phyloP scores from a whole-genome alignment of 805 yeast species.

The Candida broadrunensis region DNA sequence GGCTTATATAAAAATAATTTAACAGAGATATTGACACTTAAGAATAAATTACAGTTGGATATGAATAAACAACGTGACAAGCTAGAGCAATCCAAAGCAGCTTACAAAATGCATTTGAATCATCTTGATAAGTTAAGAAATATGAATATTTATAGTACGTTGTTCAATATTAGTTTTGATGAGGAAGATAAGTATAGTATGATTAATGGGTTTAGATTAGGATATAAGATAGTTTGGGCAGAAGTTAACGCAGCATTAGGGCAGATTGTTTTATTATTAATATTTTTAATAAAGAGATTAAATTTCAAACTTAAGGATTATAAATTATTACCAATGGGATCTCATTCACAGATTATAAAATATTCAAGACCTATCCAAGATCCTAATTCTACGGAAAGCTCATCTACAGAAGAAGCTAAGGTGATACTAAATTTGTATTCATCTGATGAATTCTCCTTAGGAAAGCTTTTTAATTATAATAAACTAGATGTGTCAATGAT shows the following conservation, averaged over 20 bases:
- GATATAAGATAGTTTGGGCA: constrained; percentile 77
- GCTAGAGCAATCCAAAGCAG: constrained; percentile 60
- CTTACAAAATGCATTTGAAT: constrained; percentile 58
- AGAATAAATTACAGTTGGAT: constrained; percentile 57
- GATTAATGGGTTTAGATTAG: constrained; percentile 82
- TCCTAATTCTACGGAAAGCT: neutral
- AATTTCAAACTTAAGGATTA: constrained; percentile 56
- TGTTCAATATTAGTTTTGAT: constrained; percentile 80
- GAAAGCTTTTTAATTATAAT: constrained; percentile 69
- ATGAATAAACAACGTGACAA: constrained; percentile 49
- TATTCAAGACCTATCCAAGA: constrained; percentile 24
- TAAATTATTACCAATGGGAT: constrained; percentile 76
- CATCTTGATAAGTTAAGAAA: constrained; percentile 70
- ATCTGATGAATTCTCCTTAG: constrained; percentile 69
- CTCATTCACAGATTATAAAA: constrained; percentile 73
- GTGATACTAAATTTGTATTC: constrained; percentile 57
- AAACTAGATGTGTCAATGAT: constrained; percentile 80
- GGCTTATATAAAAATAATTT: constrained; percentile 42
- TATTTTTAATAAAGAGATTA: constrained; percentile 60
- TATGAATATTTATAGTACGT: constrained; percentile 78
- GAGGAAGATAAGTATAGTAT: constrained; percentile 71
- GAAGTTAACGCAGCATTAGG: constrained; percentile 93
- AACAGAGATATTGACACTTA: constrained; percentile 40
- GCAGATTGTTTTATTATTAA: constrained; percentile 66
- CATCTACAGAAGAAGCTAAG: constrained; percentile 19